Conservation (phyloP, 306 rosid species). For the Pyrus betulifolia region DNA sequence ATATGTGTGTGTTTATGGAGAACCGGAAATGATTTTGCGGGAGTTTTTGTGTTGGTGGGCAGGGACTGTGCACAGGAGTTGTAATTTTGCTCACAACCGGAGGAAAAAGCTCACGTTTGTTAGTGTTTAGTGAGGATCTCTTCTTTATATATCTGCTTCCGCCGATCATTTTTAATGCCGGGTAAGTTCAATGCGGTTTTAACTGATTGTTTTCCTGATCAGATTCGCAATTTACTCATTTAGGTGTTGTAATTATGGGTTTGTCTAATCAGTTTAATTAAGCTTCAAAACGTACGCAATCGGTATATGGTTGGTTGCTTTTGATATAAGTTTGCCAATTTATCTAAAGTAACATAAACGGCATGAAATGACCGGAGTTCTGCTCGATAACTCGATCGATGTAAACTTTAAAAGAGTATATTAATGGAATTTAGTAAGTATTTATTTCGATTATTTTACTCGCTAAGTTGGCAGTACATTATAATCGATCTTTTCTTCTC, state of each 20-base stretch:
- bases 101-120: constrained; percentile 85
- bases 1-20: neutral
- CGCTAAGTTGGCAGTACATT: neutral
- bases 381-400: neutral
- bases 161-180: constrained; percentile 97
- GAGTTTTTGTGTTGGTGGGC: constrained; percentile 1
- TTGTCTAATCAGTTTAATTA: neutral
- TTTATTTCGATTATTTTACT: neutral
- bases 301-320: too few relatives aligned
- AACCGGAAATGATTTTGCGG: neutral
- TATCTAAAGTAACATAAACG: neutral
- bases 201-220: too few relatives aligned
- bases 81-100: constrained; percentile 61
- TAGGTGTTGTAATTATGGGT: neutral
- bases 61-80: constrained; percentile 84
- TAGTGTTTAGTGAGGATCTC: constrained; percentile 81
- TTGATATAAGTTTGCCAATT: too few relatives aligned
- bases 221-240: neutral
- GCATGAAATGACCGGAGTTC: neutral
- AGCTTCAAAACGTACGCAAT: too few relatives aligned
- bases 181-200: constrained; percentile 34
- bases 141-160: constrained; percentile 97
- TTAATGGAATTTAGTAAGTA: neutral
- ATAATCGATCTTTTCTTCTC: neutral
- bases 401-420: neutral